Percentiles rank a stretch among this genome's conserved stretches.
These are phyloP conservation scores for Cordyceps militaris DNA, from an alignment of 2,329 filamentous ascomycete genomes.

Conservation along the genomic window DNA sequence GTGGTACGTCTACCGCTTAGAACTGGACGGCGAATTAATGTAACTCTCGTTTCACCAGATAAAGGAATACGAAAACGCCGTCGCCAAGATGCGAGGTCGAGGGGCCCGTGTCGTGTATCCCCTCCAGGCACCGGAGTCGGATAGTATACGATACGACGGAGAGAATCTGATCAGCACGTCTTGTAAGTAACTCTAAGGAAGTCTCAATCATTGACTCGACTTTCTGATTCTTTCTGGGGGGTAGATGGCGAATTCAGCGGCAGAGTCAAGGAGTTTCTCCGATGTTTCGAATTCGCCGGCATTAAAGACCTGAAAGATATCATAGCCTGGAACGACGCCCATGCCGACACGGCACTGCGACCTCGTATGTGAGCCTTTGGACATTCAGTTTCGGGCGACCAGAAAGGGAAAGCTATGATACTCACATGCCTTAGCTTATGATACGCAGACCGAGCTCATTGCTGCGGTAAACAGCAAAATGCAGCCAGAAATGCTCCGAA, in stretches of 20 bases:
- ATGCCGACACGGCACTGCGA: not conserved
- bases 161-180: not conserved
- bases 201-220: no score
- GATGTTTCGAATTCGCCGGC: not conserved
- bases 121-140: not conserved
- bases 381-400: no score
- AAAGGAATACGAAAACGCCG: not conserved
- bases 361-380: not conserved
- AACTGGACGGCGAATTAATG: not conserved
- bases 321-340: conserved; percentile 6
- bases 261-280: conserved; percentile 7
- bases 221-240: not conserved
- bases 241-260: conserved; percentile 10
- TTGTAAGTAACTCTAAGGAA: not conserved
- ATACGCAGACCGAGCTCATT: conserved; percentile 2
- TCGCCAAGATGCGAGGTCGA: not conserved
- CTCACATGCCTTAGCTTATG: not conserved
- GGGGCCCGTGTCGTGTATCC: not conserved
- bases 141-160: not conserved
- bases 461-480: not conserved
- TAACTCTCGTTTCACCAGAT: not conserved
- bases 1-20: not conserved
- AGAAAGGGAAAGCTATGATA: not conserved
- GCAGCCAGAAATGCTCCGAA: not conserved
- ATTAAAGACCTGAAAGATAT: conserved; percentile 8